Evolutionary conservation across 768 basidiomycete species (phyloP).

Genomic region (Tricholoma bakamatsutake): DNA sequence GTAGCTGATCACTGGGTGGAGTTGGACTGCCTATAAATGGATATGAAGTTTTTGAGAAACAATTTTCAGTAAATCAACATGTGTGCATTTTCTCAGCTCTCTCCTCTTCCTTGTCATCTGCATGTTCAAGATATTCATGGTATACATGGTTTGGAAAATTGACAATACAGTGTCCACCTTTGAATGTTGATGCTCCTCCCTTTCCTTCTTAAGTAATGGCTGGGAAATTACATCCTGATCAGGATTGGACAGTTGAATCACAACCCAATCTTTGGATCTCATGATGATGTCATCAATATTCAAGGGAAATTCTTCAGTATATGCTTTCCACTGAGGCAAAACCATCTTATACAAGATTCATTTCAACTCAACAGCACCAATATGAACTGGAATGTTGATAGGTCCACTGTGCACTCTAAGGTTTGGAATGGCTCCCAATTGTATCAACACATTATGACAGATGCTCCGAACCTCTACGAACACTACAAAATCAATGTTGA

Average conservation of each 20-base stretch:
- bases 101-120: neutral
- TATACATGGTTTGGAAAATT: slow-evolving; percentile 7
- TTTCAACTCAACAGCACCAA: too few relatives aligned
- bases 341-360: slow-evolving; percentile 10
- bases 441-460: too few relatives aligned
- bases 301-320: slow-evolving; percentile 3
- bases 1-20: neutral
- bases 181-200: slow-evolving; percentile 3
- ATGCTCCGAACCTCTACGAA: too few relatives aligned
- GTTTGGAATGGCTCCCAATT: too few relatives aligned
- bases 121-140: neutral
- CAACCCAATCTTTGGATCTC: slow-evolving; percentile 3
- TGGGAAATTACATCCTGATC: slow-evolving; percentile 3
- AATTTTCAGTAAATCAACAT: too few relatives aligned
- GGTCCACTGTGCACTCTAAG: too few relatives aligned
- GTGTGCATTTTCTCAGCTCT: neutral
- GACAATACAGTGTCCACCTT: neutral
- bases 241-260: neutral
- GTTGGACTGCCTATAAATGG: too few relatives aligned
- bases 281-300: slow-evolving; percentile 3
- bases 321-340: slow-evolving; percentile 10
- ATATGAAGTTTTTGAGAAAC: too few relatives aligned
- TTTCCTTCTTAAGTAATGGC: slow-evolving; percentile 4
- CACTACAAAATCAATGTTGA: too few relatives aligned
- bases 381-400: too few relatives aligned